Conservation (phyloP, 345 rosid species). For the Gossypium mustelinum region DNA sequence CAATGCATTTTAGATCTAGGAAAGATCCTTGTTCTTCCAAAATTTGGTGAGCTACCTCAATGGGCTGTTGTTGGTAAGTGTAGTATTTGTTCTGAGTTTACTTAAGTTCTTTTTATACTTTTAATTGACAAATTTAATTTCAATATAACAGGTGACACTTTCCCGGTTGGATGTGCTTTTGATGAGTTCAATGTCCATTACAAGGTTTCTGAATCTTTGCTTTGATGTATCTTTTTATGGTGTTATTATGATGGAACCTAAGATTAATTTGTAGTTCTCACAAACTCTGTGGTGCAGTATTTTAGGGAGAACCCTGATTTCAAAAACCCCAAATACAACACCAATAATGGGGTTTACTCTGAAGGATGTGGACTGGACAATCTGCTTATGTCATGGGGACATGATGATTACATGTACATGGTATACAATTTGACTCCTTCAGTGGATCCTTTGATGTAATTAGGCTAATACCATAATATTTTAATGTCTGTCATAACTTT, state of each 20-base stretch:
- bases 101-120: background rate
- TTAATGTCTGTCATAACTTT: background rate
- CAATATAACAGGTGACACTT: conserved; percentile 33
- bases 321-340: conserved; percentile 42
- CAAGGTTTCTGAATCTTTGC: conserved; percentile 26
- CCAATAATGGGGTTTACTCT: conserved; percentile 44
- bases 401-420: conserved; percentile 68
- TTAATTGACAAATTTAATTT: background rate
- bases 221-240: background rate
- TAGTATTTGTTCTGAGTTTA: background rate
- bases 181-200: conserved; percentile 38
- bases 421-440: conserved; percentile 12
- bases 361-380: conserved; percentile 55
- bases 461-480: too few relatives aligned
- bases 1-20: conserved; percentile 32
- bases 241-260: background rate
- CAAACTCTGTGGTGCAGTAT: conserved; percentile 25
- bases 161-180: conserved; percentile 57
- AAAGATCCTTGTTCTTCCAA: conserved; percentile 38
- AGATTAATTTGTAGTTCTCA: background rate
- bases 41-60: conserved; percentile 42
- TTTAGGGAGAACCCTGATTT: conserved; percentile 58
- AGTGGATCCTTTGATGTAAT: background rate
- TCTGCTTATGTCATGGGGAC: conserved; percentile 63
- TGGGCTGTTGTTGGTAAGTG: conserved; percentile 48